Evolutionary conservation across 2,329 filamentous ascomycete species (phyloP).

Genomic region (Neonectria coccinea): DNA sequence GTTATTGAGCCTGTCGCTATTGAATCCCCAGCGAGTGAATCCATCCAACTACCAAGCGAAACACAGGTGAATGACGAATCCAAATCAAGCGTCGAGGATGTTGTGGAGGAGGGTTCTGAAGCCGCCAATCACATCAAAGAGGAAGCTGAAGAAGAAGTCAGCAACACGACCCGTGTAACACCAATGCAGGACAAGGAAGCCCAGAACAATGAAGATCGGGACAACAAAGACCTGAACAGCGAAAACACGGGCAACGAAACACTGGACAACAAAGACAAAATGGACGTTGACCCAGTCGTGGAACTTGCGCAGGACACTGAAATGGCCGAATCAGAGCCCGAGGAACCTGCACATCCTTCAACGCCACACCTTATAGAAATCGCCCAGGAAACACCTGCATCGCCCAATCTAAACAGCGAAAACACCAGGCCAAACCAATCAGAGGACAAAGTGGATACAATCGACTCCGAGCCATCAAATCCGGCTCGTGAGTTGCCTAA

Average conservation of each 20-base stretch:
- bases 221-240: background rate
- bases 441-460: constrained; percentile 21
- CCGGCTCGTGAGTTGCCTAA: constrained; percentile 4
- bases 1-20: constrained; percentile 2
- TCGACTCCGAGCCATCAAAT: constrained; percentile 22
- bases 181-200: constrained; percentile 10
- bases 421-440: constrained; percentile 1
- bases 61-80: constrained; percentile 28
- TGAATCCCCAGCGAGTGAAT: constrained; percentile 26
- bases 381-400: constrained; percentile 1
- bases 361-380: constrained; percentile 15
- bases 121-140: constrained; percentile 31
- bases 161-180: constrained; percentile 23
- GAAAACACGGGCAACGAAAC: background rate
- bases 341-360: constrained; percentile 1
- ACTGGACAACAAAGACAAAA: constrained; percentile 31
- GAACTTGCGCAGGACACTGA: constrained; percentile 32
- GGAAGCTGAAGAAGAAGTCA: constrained; percentile 25
- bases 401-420: constrained; percentile 17
- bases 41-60: constrained; percentile 19
- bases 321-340: constrained; percentile 32
- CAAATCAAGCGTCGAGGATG: constrained; percentile 1
- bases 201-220: background rate
- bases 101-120: constrained; percentile 19
- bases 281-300: constrained; percentile 38